Percentiles rank a stretch among this genome's conserved stretches.
These are phyloP conservation scores for Macrotyloma uniflorum DNA, from an alignment of 306 rosid genomes.

Conservation along the genomic window DNA sequence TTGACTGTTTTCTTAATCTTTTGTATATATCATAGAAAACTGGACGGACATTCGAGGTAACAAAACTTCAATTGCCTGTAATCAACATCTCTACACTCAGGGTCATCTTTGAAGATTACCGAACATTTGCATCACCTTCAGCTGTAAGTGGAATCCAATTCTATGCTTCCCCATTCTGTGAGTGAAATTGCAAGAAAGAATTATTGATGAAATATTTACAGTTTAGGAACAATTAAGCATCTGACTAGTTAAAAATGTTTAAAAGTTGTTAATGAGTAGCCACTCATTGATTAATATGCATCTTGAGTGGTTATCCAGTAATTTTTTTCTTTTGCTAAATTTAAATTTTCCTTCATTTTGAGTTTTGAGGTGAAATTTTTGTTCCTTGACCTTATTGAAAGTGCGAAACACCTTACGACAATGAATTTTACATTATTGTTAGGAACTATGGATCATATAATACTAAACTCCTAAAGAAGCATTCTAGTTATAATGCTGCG, in stretches of 20 bases:
- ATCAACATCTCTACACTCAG: conserved; percentile 80
- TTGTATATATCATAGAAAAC: conserved; percentile 61
- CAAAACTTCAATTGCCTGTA: conserved; percentile 84
- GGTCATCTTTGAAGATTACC: conserved; percentile 86
- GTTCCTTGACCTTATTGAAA: neutral
- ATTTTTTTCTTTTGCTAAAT: neutral
- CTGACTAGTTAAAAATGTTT: conserved; percentile 2
- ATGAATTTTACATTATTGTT: neutral
- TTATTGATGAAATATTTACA: neutral
- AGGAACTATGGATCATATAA: neutral
- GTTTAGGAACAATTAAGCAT: neutral
- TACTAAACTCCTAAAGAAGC: neutral
- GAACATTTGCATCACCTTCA: conserved; percentile 87
- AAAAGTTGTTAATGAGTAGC: neutral
- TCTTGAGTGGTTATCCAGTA: neutral
- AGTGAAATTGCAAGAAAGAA: neutral
- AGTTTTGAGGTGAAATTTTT: neutral
- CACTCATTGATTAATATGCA: neutral
- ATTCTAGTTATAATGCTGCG: neutral
- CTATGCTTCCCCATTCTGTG: neutral
- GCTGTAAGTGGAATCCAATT: conserved; percentile 69
- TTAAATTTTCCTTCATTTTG: neutral
- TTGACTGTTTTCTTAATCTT: conserved; percentile 24
- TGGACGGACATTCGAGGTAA: conserved; percentile 76
- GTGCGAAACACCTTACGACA: neutral